These are phyloP conservation scores for Colletotrichum caudatum DNA, from an alignment of 2,329 filamentous ascomycete species.

Conservation along the genomic window DNA sequence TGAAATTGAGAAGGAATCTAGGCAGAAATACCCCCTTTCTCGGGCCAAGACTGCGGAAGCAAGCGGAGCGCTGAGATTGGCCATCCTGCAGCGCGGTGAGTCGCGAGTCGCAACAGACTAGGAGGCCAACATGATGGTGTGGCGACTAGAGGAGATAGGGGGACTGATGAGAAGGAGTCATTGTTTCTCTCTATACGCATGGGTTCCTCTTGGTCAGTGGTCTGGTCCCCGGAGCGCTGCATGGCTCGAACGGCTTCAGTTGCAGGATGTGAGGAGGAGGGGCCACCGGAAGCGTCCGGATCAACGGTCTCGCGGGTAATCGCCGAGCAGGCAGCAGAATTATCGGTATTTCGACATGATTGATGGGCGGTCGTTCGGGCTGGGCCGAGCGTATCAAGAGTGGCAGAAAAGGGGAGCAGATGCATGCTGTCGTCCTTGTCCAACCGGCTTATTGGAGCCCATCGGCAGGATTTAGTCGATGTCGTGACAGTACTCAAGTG, in stretches of 20 bases:
- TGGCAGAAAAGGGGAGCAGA: too few species aligned
- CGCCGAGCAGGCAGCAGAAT: constrained; percentile 37
- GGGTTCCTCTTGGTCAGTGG: neutral
- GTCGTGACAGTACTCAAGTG: too few species aligned
- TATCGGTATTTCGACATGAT: neutral
- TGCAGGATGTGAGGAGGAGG: neutral
- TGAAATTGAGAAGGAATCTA: neutral
- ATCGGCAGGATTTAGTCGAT: too few species aligned
- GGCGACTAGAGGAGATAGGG: neutral
- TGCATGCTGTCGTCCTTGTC: neutral
- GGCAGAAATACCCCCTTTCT: neutral
- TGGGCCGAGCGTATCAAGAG: neutral
- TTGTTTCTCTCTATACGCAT: too few species aligned
- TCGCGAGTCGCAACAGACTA: neutral
- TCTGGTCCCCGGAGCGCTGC: neutral
- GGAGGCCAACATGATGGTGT: too few species aligned
- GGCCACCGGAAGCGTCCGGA: neutral
- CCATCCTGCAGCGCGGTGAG: neutral
- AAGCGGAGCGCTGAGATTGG: neutral
- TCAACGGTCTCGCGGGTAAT: neutral
- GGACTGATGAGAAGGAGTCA: neutral
- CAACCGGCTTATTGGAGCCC: neutral
- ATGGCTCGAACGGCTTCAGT: neutral
- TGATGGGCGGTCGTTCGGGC: neutral
- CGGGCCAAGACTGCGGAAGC: neutral